Conservation (phyloP, 805 yeast genomes). For the Ogataea polymorpha region DNA sequence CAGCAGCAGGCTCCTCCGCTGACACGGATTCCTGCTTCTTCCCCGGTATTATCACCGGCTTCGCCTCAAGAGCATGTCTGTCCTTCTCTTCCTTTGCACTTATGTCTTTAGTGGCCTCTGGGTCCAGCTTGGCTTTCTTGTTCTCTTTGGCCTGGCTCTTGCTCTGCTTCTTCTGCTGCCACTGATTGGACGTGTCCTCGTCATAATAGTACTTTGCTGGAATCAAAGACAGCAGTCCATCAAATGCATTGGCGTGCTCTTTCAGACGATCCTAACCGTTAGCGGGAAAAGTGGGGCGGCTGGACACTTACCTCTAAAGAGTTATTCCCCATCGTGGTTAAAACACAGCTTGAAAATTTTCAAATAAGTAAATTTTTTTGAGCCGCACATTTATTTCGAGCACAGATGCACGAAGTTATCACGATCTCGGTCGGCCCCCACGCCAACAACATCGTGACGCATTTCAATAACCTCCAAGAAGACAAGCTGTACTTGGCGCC, state of each 20-base stretch:
- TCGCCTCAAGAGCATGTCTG: constrained; percentile 52
- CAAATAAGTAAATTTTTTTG: constrained; percentile 7
- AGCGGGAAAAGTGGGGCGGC: not conserved
- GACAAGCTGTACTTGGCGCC: constrained; percentile 53
- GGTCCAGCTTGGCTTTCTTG: constrained; percentile 74
- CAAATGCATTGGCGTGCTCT: constrained; percentile 77
- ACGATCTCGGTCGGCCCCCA: constrained; percentile 68
- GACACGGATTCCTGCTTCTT: constrained; percentile 13
- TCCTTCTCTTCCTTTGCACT: constrained; percentile 61
- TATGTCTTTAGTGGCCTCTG: constrained; percentile 45
- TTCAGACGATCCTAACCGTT: constrained; percentile 62
- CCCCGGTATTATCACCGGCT: constrained; percentile 40
- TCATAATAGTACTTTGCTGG: constrained; percentile 95
- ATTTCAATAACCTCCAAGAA: constrained; percentile 80
- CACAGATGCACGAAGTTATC: constrained; percentile 67
- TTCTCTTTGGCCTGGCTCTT: constrained; percentile 60
- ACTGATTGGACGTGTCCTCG: constrained; percentile 83
- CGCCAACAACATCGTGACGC: constrained; percentile 75
- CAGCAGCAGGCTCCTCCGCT: constrained; percentile 1
- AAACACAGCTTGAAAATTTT: constrained; percentile 5
- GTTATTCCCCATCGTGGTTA: constrained; percentile 5
- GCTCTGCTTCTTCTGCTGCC: constrained; percentile 79
- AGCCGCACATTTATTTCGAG: constrained; percentile 12
- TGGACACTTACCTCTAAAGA: constrained; percentile 10
- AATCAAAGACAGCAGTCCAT: constrained; percentile 82